Percentiles rank a stretch among this genome's conserved stretches.
Evolutionary conservation across 139 green algal species (phyloP).

Genomic region (Eudorina sp.): DNA sequence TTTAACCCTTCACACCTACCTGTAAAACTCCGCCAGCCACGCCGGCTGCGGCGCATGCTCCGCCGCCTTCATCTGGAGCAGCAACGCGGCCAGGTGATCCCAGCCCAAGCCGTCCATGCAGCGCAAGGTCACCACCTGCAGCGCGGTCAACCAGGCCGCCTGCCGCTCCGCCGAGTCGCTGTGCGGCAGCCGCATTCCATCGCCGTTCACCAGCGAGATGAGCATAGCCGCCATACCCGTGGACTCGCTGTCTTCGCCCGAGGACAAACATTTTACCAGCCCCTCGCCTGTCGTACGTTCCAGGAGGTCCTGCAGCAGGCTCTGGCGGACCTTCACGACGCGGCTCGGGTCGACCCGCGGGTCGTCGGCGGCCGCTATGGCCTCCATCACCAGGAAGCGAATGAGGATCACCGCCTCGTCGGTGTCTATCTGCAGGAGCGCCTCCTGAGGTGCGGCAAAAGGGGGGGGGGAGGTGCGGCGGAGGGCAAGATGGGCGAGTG

Average conservation of each 20-base stretch:
- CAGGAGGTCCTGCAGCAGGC: neutral
- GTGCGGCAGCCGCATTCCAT: neutral
- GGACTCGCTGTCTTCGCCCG: neutral
- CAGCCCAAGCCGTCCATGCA: neutral
- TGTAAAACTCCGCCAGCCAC: constrained; percentile 31
- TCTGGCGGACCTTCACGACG: neutral
- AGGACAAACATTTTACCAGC: neutral
- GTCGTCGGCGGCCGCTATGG: neutral
- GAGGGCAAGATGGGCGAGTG: neutral
- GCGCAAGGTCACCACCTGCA: constrained; percentile 9
- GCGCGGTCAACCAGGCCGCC: neutral
- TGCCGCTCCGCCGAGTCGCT: neutral
- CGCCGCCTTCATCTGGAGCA: neutral
- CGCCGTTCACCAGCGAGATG: neutral
- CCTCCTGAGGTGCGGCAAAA: too few relatives aligned
- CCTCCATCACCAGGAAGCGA: neutral
- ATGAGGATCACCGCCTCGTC: neutral
- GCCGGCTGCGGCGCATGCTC: neutral
- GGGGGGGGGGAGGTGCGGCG: neutral
- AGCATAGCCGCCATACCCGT: neutral
- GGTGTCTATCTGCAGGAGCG: neutral
- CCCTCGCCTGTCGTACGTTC: neutral
- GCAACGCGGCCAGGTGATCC: neutral
- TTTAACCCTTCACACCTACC: too few relatives aligned
- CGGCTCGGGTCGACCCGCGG: neutral